Evolutionary conservation across 352 stramenopile species (phyloP).

Genomic region (Phytophthora boehmeriae): DNA sequence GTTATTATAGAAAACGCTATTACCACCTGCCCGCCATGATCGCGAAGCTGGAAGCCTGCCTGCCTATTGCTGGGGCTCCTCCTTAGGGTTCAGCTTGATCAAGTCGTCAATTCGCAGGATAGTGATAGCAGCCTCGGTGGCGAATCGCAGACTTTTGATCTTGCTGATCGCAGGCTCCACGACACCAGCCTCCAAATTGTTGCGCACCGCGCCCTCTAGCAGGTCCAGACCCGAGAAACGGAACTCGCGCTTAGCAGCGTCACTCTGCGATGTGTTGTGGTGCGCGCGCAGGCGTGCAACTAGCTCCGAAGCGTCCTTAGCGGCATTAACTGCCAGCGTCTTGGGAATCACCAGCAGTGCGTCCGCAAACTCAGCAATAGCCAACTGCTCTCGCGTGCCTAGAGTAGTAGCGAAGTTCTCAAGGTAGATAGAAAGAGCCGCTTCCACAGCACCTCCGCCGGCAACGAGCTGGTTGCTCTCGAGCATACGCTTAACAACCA

Average conservation of each 20-base stretch:
- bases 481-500: slow-evolving; percentile 99
- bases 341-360: slow-evolving; percentile 99
- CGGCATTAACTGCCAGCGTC: slow-evolving; percentile 98
- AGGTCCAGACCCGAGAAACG: slow-evolving; percentile 96
- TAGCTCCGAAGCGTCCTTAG: slow-evolving; percentile 98
- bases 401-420: slow-evolving; percentile 98
- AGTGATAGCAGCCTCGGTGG: slow-evolving; percentile 99
- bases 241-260: slow-evolving; percentile 74
- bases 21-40: slow-evolving; percentile 30
- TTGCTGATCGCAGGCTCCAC: slow-evolving; percentile 99
- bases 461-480: slow-evolving; percentile 99
- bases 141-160: slow-evolving; percentile 99
- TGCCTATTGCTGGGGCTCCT: slow-evolving; percentile 78
- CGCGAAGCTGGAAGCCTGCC: slow-evolving; percentile 22
- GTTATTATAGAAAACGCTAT: slow-evolving; percentile 56
- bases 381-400: slow-evolving; percentile 97
- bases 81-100: slow-evolving; percentile 95
- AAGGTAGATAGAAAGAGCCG: slow-evolving; percentile 98
- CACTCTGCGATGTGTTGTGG: slow-evolving; percentile 96
- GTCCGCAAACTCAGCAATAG: slow-evolving; percentile 99
- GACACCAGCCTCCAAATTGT: slow-evolving; percentile 98
- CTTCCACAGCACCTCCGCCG: slow-evolving; percentile 97
- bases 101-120: slow-evolving; percentile 99
- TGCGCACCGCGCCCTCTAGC: slow-evolving; percentile 92
- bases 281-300: slow-evolving; percentile 96